These are phyloP conservation scores for Pichia gijzeniarum DNA, from an alignment of 805 yeast genomes.

Conservation along the genomic window DNA sequence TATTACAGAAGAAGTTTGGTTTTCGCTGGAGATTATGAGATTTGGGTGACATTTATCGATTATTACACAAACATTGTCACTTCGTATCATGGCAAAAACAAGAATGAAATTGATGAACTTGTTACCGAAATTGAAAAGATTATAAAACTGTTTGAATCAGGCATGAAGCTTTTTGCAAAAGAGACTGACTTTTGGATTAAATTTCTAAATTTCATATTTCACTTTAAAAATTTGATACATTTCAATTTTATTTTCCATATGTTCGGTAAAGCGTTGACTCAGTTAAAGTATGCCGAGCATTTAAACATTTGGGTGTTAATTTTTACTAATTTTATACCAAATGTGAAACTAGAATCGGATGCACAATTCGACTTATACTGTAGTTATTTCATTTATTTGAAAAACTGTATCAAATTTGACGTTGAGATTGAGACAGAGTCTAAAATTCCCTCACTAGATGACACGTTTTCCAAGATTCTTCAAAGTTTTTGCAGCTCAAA, in stretches of 20 bases:
- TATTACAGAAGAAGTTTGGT: background rate
- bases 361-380: background rate
- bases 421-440: background rate
- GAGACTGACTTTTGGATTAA: slow-evolving; percentile 6
- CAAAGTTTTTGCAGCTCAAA: background rate
- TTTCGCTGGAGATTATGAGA: background rate
- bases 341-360: background rate
- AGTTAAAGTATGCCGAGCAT: background rate
- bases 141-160: background rate
- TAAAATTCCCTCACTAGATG: background rate
- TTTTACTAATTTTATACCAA: background rate
- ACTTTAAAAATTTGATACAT: background rate
- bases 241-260: background rate
- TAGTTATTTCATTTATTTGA: slow-evolving; percentile 6
- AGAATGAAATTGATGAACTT: background rate
- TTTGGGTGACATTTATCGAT: slow-evolving; percentile 3
- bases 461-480: slow-evolving; percentile 4
- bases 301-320: slow-evolving; percentile 3
- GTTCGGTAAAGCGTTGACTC: background rate
- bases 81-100: background rate
- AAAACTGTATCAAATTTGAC: slow-evolving; percentile 1
- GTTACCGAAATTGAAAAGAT: background rate
- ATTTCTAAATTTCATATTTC: slow-evolving; percentile 1
- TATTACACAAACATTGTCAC: slow-evolving; percentile 2
- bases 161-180: background rate